Base-by-base conservation (phyloP, 106 monocot species). In the Dendrobium nobile region DNA sequence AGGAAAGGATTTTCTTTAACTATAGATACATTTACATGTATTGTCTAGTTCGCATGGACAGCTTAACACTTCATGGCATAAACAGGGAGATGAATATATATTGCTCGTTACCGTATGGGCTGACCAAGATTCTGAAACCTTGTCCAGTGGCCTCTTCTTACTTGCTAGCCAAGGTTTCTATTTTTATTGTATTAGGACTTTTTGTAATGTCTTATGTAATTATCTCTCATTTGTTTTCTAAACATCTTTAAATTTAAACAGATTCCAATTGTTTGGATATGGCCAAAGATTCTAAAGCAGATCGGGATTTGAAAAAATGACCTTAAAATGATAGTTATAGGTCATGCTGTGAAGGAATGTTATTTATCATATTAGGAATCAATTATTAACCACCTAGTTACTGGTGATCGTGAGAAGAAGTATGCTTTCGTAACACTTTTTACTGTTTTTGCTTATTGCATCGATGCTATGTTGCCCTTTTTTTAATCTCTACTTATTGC, bases 131-230 rank as follows among this genome's bases (percentile, higher is more conserved):
- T 82, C 79, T 97, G 31, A n/a, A 81, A 88, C 11, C 77, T 94
- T 77, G 82, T 90, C 59, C 97, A 94, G 75, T 97, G 97, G 97
- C 97, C 97, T 80, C 97, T 97, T 97, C 80, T 82, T 97, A 77
- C 92, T 97, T 81, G 97, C 94, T 47, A 92, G 92, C n/a, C 94
- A 97, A 94, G 94, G 94, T 97, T 54, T 55, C 22, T 13, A 19
- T 44, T 18, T 48, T 22, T 47, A 42, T 75, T 15, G 3, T 43
- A 43, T 41, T 5, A 72, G 19, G 6, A 9, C 48, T 77, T 15
- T 76, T 73, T 45, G 13, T 81, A 3, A 78, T 43, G 8, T 51
- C 15, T 48, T 65, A 8, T 16, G 77, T 42, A 70, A 10, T 51
- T 24, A 47, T 10, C 51, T 51, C 1, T 26, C 59, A 26, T 77